Evolutionary conservation across 805 yeast species (phyloP).

Genomic region (Ogataea ganodermae): DNA sequence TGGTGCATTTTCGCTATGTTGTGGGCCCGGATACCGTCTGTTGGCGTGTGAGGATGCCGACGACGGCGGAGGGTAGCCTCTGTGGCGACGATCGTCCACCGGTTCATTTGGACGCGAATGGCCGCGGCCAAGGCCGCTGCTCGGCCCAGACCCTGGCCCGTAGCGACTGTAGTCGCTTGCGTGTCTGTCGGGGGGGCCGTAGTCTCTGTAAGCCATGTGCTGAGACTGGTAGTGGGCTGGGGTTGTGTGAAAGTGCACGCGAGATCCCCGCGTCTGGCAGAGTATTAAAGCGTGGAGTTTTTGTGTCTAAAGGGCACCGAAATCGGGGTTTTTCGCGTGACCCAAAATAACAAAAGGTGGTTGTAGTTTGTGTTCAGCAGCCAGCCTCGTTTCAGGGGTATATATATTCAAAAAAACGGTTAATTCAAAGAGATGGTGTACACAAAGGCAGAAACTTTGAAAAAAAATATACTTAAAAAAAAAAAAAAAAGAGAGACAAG

Average conservation of each 20-base stretch:
- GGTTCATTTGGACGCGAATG: background rate
- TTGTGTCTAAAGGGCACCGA: background rate
- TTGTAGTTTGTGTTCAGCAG: background rate
- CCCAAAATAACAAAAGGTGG: background rate
- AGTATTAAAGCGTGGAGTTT: background rate
- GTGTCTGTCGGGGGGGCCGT: conserved; percentile 1
- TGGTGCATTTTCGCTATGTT: background rate
- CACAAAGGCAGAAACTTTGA: background rate
- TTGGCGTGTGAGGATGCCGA: too few species aligned
- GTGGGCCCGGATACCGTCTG: background rate
- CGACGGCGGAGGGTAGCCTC: background rate
- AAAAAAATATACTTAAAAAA: background rate
- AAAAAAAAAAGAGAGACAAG: background rate
- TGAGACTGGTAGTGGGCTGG: too few species aligned
- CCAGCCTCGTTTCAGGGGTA: background rate
- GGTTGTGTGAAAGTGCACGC: background rate
- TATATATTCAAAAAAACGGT: background rate
- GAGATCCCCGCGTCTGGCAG: conserved; percentile 1
- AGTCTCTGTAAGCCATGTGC: conserved; percentile 6
- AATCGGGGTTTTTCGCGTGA: background rate
- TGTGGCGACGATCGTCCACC: background rate
- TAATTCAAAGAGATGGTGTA: background rate
- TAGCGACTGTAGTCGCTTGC: background rate
- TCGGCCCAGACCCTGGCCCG: background rate
- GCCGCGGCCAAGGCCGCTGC: background rate